Evolutionary conservation across 2,329 filamentous ascomycete species (phyloP).

Genomic region (Arthrinium phaeospermum): DNA sequence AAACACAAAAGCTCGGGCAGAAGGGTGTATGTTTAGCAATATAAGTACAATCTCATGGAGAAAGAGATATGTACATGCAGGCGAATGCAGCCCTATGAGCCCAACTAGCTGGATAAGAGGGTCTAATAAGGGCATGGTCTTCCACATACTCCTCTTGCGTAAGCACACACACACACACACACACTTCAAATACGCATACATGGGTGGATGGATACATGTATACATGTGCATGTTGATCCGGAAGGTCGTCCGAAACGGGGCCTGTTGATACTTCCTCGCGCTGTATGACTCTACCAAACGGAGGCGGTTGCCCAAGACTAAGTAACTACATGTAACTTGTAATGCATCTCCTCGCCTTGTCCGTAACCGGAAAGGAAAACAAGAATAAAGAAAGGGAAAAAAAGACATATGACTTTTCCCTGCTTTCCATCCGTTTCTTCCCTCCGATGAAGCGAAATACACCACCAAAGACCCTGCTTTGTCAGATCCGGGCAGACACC

Average conservation of each 20-base stretch:
- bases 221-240: not conserved
- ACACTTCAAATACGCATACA: not conserved
- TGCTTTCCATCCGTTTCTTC: not conserved
- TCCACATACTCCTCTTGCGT: not conserved
- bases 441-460: not conserved
- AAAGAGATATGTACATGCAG: not conserved
- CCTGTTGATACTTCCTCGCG: not conserved
- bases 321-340: too few relatives aligned
- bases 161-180: not conserved
- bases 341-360: not conserved
- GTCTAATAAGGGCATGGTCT: not conserved
- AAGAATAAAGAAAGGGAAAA: not conserved
- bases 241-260: not conserved
- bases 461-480: not conserved
- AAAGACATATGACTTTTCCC: not conserved
- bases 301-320: not conserved
- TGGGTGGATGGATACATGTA: not conserved
- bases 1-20: not conserved
- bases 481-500: not conserved
- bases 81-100: conserved; percentile 9
- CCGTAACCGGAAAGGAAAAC: not conserved
- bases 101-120: not conserved
- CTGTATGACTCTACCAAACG: not conserved
- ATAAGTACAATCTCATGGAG: not conserved
- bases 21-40: not conserved